Conservation (phyloP, 805 yeast species). For the Candida germanica region DNA sequence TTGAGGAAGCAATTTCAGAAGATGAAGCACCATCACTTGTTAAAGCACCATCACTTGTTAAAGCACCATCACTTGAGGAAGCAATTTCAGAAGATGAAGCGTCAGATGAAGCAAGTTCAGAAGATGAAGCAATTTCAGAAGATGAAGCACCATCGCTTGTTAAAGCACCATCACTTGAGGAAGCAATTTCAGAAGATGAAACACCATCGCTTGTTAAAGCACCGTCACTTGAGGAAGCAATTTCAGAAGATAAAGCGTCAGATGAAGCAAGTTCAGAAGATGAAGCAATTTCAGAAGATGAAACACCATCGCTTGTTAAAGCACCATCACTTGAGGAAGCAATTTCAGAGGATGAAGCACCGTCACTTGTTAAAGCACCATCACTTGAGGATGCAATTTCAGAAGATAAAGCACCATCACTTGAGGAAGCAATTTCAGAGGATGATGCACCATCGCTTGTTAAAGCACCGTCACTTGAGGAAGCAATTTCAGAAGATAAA, state of each 20-base stretch:
- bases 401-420: too few relatives aligned
- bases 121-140: not conserved
- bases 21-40: conserved; percentile 1
- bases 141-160: conserved; percentile 6
- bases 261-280: conserved; percentile 1
- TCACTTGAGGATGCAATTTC: too few relatives aligned
- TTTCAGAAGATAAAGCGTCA: too few relatives aligned
- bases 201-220: too few relatives aligned
- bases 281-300: conserved; percentile 5
- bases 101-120: not conserved
- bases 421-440: too few relatives aligned
- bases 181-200: too few relatives aligned
- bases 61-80: conserved; percentile 1
- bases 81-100: conserved; percentile 3
- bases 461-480: not conserved
- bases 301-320: too few relatives aligned
- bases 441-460: not conserved
- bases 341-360: too few relatives aligned
- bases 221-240: too few relatives aligned
- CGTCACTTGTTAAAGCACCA: too few relatives aligned
- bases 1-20: conserved; percentile 2
- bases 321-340: too few relatives aligned
- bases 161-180: too few relatives aligned
- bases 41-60: conserved; percentile 3
- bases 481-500: not conserved